phyloP scores from a whole-genome alignment of 768 basidiomycete genomes.

The Amylocystis lapponica region DNA sequence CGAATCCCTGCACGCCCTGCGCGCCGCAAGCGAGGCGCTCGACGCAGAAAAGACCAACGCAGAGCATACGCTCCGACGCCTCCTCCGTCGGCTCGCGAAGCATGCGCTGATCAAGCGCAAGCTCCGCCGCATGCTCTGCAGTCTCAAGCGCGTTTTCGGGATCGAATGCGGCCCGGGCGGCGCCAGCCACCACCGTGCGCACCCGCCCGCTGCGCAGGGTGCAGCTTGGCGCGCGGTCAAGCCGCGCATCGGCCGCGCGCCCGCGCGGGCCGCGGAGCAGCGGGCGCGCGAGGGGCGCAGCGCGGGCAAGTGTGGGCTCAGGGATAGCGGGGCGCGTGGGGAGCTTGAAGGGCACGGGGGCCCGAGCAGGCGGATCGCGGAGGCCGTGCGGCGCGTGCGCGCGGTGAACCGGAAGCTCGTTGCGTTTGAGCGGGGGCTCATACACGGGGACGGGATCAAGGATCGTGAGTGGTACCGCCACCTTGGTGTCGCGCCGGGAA shows the following conservation, averaged over 20 bases:
- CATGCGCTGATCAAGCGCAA: slow-evolving; percentile 9
- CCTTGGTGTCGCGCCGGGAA: slow-evolving; percentile 81
- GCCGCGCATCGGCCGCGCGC: slow-evolving; percentile 22
- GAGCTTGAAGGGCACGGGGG: not conserved
- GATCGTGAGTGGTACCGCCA: slow-evolving; percentile 85
- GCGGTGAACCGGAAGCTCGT: slow-evolving; percentile 61
- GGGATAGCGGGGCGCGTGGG: not conserved
- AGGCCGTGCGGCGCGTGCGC: slow-evolving; percentile 51
- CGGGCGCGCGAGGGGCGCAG: slow-evolving; percentile 1
- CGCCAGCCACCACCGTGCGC: not conserved
- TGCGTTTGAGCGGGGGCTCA: slow-evolving; percentile 75
- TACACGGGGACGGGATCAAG: slow-evolving; percentile 69
- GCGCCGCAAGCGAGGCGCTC: slow-evolving; percentile 45
- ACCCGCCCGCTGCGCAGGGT: not conserved
- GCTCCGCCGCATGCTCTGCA: slow-evolving; percentile 27
- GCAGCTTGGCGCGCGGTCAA: slow-evolving; percentile 2
- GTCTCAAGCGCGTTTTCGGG: slow-evolving; percentile 34
- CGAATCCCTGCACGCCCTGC: slow-evolving; percentile 40
- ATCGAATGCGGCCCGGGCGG: slow-evolving; percentile 22
- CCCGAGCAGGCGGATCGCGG: not conserved
- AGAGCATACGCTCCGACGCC: slow-evolving; percentile 43
- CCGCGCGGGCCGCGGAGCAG: slow-evolving; percentile 22
- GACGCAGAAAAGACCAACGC: slow-evolving; percentile 55
- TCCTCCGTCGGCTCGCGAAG: slow-evolving; percentile 30
- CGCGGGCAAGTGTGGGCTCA: not conserved